Conservation (phyloP, 2,329 filamentous ascomycete species). For the Xylariomycetidae sp. region DNA sequence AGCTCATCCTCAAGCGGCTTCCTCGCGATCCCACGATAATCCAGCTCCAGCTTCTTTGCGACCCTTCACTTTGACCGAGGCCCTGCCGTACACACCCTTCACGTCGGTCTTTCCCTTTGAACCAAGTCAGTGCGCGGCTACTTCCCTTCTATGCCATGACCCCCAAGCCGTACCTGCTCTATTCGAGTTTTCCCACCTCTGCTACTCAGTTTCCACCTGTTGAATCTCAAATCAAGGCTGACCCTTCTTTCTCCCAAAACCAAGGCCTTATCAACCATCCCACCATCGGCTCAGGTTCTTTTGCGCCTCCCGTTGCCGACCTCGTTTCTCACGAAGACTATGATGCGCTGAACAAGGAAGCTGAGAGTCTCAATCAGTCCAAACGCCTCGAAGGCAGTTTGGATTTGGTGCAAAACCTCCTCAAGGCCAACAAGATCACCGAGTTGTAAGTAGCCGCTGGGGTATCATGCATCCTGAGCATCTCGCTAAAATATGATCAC, state of each 20-base stretch:
- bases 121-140: slow-evolving; percentile 50
- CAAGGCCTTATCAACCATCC: slow-evolving; percentile 64
- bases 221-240: slow-evolving; percentile 5
- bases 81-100: slow-evolving; percentile 77
- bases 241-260: slow-evolving; percentile 7
- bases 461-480: neutral
- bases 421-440: slow-evolving; percentile 67
- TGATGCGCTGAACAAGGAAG: slow-evolving; percentile 68
- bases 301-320: slow-evolving; percentile 45
- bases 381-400: slow-evolving; percentile 67
- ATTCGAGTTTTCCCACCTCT: slow-evolving; percentile 1
- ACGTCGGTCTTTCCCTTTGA: slow-evolving; percentile 76
- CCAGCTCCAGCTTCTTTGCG: too few relatives aligned
- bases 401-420: slow-evolving; percentile 68
- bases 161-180: slow-evolving; percentile 10
- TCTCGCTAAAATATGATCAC: slow-evolving; percentile 6
- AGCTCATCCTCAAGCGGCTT: slow-evolving; percentile 11
- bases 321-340: slow-evolving; percentile 52
- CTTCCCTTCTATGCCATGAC: slow-evolving; percentile 3
- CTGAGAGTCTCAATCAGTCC: slow-evolving; percentile 53
- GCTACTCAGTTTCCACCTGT: neutral
- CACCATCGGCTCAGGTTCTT: slow-evolving; percentile 51
- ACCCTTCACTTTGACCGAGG: slow-evolving; percentile 66
- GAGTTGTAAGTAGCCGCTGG: slow-evolving; percentile 51
- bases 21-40: too few relatives aligned